These are phyloP conservation scores for Diversispora eburnea DNA, from an alignment of 192 early-diverging fungal genomes.

Conservation along the genomic window DNA sequence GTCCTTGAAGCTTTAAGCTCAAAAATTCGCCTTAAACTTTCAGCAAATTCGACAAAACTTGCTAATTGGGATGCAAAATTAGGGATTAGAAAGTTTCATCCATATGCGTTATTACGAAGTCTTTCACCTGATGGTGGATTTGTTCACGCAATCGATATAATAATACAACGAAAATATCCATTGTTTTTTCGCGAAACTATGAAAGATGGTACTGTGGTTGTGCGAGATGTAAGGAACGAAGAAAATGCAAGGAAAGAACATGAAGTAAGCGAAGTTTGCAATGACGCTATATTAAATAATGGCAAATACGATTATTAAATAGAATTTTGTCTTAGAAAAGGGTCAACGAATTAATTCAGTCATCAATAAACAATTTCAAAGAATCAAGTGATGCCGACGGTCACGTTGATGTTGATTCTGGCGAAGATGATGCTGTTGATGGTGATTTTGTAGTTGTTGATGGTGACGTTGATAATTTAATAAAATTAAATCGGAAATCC, in stretches of 20 bases:
- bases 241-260: slow-evolving; percentile 34
- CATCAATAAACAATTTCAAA: background rate
- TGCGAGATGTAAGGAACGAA: slow-evolving; percentile 49
- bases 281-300: background rate
- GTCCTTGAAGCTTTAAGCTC: slow-evolving; percentile 43
- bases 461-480: too few relatives aligned
- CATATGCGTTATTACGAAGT: slow-evolving; percentile 33
- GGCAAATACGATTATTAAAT: background rate
- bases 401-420: too few relatives aligned
- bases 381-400: background rate
- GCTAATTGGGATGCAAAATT: slow-evolving; percentile 58
- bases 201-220: slow-evolving; percentile 35
- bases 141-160: slow-evolving; percentile 54
- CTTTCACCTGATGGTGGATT: slow-evolving; percentile 50
- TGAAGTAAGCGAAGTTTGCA: slow-evolving; percentile 35
- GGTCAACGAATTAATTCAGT: background rate
- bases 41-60: slow-evolving; percentile 50
- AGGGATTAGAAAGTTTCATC: slow-evolving; percentile 36
- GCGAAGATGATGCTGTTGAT: too few relatives aligned
- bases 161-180: slow-evolving; percentile 52
- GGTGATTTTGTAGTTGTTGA: too few relatives aligned
- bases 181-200: slow-evolving; percentile 46
- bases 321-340: background rate
- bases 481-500: too few relatives aligned
- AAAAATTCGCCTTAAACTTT: slow-evolving; percentile 35